Evolutionary conservation across 1,284 basidiomycete genomes (phyloP), one percentile per base, ranked within the genome.

Genomic region (Ganoderma lucidum): DNA sequence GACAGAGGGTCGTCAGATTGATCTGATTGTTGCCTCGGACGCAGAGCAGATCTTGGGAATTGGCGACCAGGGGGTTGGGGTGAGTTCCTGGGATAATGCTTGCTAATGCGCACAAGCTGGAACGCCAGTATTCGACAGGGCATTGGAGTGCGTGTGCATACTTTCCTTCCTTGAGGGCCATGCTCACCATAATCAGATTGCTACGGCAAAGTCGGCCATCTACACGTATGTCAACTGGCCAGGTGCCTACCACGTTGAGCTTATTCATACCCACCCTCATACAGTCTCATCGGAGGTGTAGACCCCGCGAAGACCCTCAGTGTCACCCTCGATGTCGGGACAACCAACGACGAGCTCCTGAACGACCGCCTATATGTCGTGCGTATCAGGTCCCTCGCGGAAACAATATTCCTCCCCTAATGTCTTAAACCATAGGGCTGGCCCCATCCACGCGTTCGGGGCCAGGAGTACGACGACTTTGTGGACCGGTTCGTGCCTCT

Each of bases 1-100:
- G 74, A 88, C 85, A 0, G 83, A 82, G 42, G 88, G 88, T 32
- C 83, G 87, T 10, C 83, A 91, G 39, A 87, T 94, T 60, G 86
- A 94, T 71, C 83, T 96, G 37, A 84, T 96, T 62, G 93, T 96
- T 42, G 92, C 91, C 67, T 93, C 93, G 0, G 95, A 96, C 77
- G 88, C 91, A 5, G 94, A 95, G 77, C 92, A 92, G 2, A 95
- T 96, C 69, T 82, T 96, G 3, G 94, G 94, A 23, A 95, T 93
- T 74, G 91, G 91, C 3, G 91, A 92, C 78, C 91, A 93, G 75
- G 91, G 91, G 58, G 88, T 90, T 67, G 90, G 90, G 62, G 90
- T 90, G 75, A 67, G 83, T 77, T 45, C 30, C 10, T 44, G 53
- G 23, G 5, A 44, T 30, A 44, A 3, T 30, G n/a, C 41, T 63